A percentile compares a stretch with the other conserved stretches of the same genome.
phyloP scores from a whole-genome alignment of 208 protist genomes.

The Novymonas esmeraldas region DNA sequence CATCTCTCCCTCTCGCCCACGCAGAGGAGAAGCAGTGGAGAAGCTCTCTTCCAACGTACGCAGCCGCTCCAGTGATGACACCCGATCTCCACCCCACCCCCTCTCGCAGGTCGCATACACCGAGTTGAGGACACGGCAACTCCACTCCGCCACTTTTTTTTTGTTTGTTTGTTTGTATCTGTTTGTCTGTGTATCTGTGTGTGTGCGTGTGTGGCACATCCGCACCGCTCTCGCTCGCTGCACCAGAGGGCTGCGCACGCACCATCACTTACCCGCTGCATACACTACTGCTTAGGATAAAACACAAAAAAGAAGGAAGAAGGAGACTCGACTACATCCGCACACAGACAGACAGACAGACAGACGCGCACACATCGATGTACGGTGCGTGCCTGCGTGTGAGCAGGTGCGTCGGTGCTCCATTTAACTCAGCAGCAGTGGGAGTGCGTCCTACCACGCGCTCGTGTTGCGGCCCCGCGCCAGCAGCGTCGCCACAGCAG shows the following conservation, averaged over 20 bases:
- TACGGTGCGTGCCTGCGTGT: too few relatives aligned
- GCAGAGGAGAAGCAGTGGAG: neutral
- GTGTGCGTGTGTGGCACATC: neutral
- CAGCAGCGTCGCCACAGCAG: slow-evolving; percentile 43
- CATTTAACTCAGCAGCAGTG: too few relatives aligned
- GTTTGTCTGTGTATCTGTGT: neutral
- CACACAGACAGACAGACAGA: neutral
- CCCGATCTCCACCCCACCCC: too few relatives aligned
- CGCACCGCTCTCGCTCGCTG: neutral
- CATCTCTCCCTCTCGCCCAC: neutral
- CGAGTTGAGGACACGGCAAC: neutral
- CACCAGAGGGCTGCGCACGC: neutral
- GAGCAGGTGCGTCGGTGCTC: too few relatives aligned
- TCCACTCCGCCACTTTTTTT: neutral
- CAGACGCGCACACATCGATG: neutral
- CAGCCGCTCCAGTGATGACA: too few relatives aligned
- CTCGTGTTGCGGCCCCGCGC: slow-evolving; percentile 30
- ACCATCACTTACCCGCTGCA: neutral
- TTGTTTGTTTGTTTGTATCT: neutral
- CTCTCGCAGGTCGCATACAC: too few relatives aligned
- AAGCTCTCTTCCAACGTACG: too few relatives aligned
- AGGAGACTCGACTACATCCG: neutral
- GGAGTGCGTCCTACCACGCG: slow-evolving; percentile 62
- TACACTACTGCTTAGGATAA: too few relatives aligned
- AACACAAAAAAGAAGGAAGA: neutral